phyloP scores from a whole-genome alignment of 257 asterid genomes.

The Linderniella brevidens region DNA sequence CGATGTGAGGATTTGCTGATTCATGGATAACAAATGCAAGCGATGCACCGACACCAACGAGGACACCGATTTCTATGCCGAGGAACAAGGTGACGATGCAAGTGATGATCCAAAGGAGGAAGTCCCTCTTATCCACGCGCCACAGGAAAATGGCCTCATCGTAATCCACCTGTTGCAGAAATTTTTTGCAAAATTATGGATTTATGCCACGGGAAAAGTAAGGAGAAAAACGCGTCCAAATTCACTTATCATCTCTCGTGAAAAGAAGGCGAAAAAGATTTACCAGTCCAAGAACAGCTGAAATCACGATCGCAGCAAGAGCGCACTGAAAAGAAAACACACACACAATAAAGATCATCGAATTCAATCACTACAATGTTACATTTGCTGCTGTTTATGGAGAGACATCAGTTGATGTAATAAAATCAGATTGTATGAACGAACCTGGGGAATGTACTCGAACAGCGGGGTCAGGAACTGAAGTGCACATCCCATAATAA shows the following conservation, averaged over 20 bases:
- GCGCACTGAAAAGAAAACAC: slow-evolving; percentile 32
- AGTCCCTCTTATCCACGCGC: slow-evolving; percentile 90
- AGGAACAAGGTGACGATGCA: slow-evolving; percentile 68
- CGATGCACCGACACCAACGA: slow-evolving; percentile 90
- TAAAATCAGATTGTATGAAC: too few species aligned
- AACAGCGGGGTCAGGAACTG: slow-evolving; percentile 84
- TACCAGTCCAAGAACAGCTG: slow-evolving; percentile 99
- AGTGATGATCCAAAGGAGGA: slow-evolving; percentile 83
- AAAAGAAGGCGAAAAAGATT: too few species aligned
- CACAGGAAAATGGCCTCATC: slow-evolving; percentile 85
- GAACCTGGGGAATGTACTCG: slow-evolving; percentile 85
- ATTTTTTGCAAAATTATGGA: too few species aligned
- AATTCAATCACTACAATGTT: background rate
- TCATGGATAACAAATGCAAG: slow-evolving; percentile 99
- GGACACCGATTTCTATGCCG: slow-evolving; percentile 96
- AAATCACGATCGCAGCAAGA: slow-evolving; percentile 91
- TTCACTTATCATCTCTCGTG: too few species aligned
- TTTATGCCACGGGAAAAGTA: too few species aligned
- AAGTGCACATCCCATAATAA: slow-evolving; percentile 91
- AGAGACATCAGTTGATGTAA: too few species aligned
- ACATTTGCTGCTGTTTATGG: background rate
- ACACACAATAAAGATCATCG: background rate
- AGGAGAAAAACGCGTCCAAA: too few species aligned
- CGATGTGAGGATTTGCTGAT: slow-evolving; percentile 97
- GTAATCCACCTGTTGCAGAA: slow-evolving; percentile 98